Conservation (phyloP, 2,329 filamentous ascomycete genomes). For the Fusarium fracticaudum region DNA sequence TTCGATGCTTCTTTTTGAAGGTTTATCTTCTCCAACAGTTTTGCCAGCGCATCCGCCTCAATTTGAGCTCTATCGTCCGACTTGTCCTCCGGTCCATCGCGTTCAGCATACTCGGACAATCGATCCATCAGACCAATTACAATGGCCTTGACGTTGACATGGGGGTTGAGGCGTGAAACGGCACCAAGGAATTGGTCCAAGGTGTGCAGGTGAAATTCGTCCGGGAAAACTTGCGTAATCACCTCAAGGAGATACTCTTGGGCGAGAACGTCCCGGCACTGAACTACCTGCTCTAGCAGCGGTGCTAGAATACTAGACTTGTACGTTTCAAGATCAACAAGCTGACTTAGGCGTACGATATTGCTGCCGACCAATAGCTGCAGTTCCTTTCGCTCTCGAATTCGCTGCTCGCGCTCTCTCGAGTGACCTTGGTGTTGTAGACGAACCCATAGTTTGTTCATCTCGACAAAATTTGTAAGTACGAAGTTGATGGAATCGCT, state of each 20-base stretch:
- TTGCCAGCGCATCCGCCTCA: conserved; percentile 85
- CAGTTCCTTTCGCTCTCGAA: conserved; percentile 92
- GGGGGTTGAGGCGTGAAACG: conserved; percentile 90
- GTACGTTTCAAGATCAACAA: conserved; percentile 95
- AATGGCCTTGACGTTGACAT: conserved; percentile 97
- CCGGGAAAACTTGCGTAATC: conserved; percentile 98
- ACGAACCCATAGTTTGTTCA: conserved; percentile 99
- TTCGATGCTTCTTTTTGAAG: conserved; percentile 65
- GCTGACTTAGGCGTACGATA: conserved; percentile 90
- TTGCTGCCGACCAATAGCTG: conserved; percentile 97
- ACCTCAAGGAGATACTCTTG: conserved; percentile 98
- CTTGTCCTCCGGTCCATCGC: conserved; percentile 79
- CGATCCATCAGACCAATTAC: conserved; percentile 98
- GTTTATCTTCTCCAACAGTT: conserved; percentile 80
- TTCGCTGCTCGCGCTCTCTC: conserved; percentile 90
- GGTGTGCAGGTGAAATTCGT: conserved; percentile 97
- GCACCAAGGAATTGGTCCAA: conserved; percentile 94
- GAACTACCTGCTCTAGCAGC: conserved; percentile 94
- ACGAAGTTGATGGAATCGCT: conserved; percentile 99
- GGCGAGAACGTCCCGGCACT: conserved; percentile 94
- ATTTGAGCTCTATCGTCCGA: conserved; percentile 74
- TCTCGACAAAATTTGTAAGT: conserved; percentile 98
- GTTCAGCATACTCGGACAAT: conserved; percentile 91
- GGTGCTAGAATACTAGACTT: conserved; percentile 89
- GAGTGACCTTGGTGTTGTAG: conserved; percentile 98